Evolutionary conservation across 495 filamentous ascomycete genomes (phyloP).

Genomic region (Amorphotheca resinae): DNA sequence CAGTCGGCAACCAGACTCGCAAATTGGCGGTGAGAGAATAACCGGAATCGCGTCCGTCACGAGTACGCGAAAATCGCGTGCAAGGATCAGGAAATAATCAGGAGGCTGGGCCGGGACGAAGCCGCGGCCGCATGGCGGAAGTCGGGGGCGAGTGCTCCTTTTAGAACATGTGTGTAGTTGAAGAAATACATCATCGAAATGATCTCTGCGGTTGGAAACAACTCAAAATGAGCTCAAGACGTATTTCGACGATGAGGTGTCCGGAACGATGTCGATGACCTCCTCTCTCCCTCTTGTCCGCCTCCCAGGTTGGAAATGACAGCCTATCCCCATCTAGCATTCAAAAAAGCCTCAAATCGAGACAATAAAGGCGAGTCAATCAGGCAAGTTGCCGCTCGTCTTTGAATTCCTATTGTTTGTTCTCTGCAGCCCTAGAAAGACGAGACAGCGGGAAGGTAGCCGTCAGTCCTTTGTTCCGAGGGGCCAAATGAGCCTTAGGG

Average conservation of each 20-base stretch:
- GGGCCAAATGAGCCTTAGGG: background rate
- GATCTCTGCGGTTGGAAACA: background rate
- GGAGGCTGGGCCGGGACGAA: background rate
- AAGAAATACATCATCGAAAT: background rate
- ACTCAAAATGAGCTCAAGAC: background rate
- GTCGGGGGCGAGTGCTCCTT: background rate
- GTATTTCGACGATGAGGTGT: no score
- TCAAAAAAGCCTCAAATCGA: background rate
- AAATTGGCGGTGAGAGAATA: conserved; percentile 18
- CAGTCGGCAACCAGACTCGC: conserved; percentile 8
- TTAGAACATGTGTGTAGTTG: background rate
- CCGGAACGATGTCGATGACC: background rate
- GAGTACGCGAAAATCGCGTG: conserved; percentile 8
- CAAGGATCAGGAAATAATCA: conserved; percentile 9
- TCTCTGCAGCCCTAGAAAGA: conserved; percentile 8
- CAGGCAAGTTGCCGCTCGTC: conserved; percentile 6
- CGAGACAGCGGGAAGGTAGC: background rate
- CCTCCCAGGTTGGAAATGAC: background rate
- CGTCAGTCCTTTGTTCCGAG: no score
- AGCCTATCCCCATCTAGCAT: background rate
- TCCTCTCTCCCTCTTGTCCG: background rate
- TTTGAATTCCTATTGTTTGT: background rate
- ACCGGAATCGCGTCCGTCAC: conserved; percentile 3
- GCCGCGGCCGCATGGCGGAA: background rate
- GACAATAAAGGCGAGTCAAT: no score